Conservation (phyloP, 495 filamentous ascomycete genomes). For the Penicillium tannophilum region DNA sequence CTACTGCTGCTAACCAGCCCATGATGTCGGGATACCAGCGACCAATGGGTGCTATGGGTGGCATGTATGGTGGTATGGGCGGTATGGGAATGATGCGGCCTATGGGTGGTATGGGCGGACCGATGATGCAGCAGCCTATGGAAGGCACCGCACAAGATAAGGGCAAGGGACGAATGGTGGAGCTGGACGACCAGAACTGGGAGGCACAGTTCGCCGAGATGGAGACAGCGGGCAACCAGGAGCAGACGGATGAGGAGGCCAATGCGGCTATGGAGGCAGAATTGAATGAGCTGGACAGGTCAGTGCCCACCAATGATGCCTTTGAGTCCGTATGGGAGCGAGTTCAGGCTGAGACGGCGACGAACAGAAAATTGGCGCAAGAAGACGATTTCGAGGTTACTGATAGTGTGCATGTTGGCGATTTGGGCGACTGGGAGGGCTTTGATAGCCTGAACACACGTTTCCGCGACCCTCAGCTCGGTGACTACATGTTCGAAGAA, state of each 20-base stretch:
- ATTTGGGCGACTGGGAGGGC: constrained; percentile 69
- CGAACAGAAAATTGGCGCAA: constrained; percentile 67
- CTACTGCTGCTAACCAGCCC: constrained; percentile 44
- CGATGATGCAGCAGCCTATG: constrained; percentile 53
- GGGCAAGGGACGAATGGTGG: constrained; percentile 87
- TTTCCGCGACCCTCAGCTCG: constrained; percentile 70
- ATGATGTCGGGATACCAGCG: constrained; percentile 60
- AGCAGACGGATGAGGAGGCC: constrained; percentile 65
- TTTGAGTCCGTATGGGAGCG: constrained; percentile 90
- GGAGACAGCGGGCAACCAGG: constrained; percentile 67
- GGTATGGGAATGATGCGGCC: constrained; percentile 55
- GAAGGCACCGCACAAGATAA: constrained; percentile 61
- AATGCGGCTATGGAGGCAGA: constrained; percentile 82
- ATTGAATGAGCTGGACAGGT: constrained; percentile 88
- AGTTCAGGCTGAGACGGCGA: constrained; percentile 77
- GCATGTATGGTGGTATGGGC: constrained; percentile 47
- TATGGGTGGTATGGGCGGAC: constrained; percentile 38
- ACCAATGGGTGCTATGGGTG: constrained; percentile 61
- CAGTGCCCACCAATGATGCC: constrained; percentile 68
- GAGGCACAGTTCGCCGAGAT: constrained; percentile 93
- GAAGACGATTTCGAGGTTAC: constrained; percentile 59
- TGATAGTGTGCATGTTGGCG: constrained; percentile 64
- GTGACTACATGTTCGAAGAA: constrained; percentile 92
- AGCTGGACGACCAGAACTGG: constrained; percentile 93
- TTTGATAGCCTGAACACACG: constrained; percentile 65